A percentile compares a stretch with the other conserved stretches of the same genome.
Conservation (phyloP, 495 filamentous ascomycete genomes). For the Tuber melanosporum region DNA sequence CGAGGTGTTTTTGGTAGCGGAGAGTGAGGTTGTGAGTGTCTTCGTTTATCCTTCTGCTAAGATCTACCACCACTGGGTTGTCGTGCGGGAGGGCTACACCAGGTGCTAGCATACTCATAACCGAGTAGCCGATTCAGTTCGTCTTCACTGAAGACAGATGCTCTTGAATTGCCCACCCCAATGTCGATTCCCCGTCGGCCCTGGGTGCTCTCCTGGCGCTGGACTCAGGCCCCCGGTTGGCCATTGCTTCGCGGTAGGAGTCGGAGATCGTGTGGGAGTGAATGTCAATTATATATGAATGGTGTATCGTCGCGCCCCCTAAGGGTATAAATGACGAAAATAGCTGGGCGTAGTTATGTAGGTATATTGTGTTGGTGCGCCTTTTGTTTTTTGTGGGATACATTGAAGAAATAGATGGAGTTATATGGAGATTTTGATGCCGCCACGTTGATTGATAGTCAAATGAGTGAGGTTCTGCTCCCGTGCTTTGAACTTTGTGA, state of each 20-base stretch:
- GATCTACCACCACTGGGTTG: slow-evolving; percentile 15
- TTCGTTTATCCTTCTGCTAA: slow-evolving; percentile 20
- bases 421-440: background rate
- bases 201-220: slow-evolving; percentile 9
- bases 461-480: no score
- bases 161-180: slow-evolving; percentile 13
- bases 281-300: slow-evolving; percentile 16
- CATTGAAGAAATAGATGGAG: background rate
- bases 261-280: slow-evolving; percentile 16
- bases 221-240: slow-evolving; percentile 11
- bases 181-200: slow-evolving; percentile 16
- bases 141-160: slow-evolving; percentile 11
- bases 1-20: slow-evolving; percentile 11
- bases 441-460: no score
- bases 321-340: background rate
- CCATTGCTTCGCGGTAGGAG: slow-evolving; percentile 20
- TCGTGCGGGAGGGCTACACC: slow-evolving; percentile 17
- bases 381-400: background rate
- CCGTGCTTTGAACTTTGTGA: background rate
- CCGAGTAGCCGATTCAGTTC: slow-evolving; percentile 14
- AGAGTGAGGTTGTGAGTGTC: slow-evolving; percentile 13
- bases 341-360: background rate
- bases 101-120: slow-evolving; percentile 19
- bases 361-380: background rate
- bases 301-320: background rate